A percentile compares a stretch with the other conserved stretches of the same genome.
These are phyloP conservation scores for Coffea canephora DNA, from an alignment of 257 asterid species.

Conservation along the genomic window DNA sequence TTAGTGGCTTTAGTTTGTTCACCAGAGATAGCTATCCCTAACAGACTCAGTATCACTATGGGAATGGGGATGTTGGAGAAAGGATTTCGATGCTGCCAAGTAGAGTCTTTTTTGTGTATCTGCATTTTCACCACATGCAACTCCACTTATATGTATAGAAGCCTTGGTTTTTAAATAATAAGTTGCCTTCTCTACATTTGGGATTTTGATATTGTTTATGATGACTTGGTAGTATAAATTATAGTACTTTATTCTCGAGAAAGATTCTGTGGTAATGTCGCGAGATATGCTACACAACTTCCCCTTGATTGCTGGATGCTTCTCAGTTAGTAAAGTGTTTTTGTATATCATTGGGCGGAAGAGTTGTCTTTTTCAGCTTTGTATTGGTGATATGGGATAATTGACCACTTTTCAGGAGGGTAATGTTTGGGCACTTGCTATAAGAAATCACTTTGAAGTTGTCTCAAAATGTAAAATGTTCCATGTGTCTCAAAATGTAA, in stretches of 20 bases:
- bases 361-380: neutral
- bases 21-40: neutral
- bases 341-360: neutral
- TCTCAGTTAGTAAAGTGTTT: too few relatives aligned
- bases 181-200: neutral
- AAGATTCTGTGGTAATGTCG: too few relatives aligned
- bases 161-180: neutral
- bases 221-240: neutral
- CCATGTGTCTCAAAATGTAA: neutral
- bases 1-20: neutral
- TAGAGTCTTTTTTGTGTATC: neutral
- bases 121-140: too few relatives aligned
- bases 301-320: too few relatives aligned
- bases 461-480: neutral
- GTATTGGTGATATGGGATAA: neutral
- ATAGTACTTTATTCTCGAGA: neutral
- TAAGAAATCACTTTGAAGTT: neutral
- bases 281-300: too few relatives aligned
- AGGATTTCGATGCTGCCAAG: neutral
- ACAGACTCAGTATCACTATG: neutral
- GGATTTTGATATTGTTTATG: neutral
- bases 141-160: neutral
- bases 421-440: neutral
- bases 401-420: neutral
- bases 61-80: neutral